Evolutionary conservation across 176 grass and related monocot species (phyloP).

Genomic region (Oropetium thomaeum): DNA sequence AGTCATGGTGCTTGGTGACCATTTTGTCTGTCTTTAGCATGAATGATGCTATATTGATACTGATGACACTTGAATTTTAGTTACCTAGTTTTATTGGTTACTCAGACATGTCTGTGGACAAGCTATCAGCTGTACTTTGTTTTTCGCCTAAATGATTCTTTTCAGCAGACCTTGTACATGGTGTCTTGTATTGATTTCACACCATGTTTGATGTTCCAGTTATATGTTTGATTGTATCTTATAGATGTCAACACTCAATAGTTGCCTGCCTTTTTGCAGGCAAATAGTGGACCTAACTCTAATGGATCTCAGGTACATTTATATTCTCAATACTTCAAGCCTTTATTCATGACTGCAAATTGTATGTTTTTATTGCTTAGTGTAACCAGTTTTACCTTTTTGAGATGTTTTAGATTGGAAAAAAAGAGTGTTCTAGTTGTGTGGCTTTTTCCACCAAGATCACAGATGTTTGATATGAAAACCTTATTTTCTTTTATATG

Average conservation of each 20-base stretch:
- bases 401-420: not conserved
- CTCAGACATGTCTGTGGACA: not conserved
- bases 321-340: not conserved
- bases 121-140: not conserved
- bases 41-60: not conserved
- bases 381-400: not conserved
- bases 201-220: not conserved
- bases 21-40: not conserved
- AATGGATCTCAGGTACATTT: conserved; percentile 89
- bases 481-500: conserved; percentile 23
- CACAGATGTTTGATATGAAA: not conserved
- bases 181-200: not conserved
- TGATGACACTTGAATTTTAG: not conserved
- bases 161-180: not conserved
- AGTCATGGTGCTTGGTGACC: not conserved
- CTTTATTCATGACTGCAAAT: not conserved
- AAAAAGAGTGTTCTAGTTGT: not conserved
- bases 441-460: not conserved
- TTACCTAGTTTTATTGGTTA: not conserved
- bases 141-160: not conserved
- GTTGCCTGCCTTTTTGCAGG: conserved; percentile 40
- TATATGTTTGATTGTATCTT: not conserved
- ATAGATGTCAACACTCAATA: not conserved
- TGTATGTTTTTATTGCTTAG: not conserved
- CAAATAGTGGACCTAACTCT: conserved; percentile 83